Evolutionary conservation across 192 early-diverging fungal species (phyloP).

Genomic region (Ambispora gerdemannii): DNA sequence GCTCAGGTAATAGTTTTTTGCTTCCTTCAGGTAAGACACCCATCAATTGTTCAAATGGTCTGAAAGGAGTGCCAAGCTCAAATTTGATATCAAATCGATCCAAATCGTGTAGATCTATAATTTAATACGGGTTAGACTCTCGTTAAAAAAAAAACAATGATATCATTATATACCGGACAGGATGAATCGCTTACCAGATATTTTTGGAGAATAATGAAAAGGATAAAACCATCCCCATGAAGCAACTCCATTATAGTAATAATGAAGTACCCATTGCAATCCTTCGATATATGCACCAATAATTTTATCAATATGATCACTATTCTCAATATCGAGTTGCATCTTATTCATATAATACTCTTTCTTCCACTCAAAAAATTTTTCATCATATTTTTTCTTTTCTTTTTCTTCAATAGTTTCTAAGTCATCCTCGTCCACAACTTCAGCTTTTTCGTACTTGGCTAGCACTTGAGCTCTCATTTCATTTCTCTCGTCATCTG

Average conservation of each 20-base stretch:
- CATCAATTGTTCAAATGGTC: conserved; percentile 98
- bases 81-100: conserved; percentile 67
- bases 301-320: conserved; percentile 51
- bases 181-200: conserved; percentile 74
- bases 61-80: conserved; percentile 81
- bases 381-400: conserved; percentile 74
- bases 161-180: too few relatives aligned
- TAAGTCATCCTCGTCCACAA: conserved; percentile 39
- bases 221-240: conserved; percentile 99
- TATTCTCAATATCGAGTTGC: conserved; percentile 42
- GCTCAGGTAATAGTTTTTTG: conserved; percentile 76
- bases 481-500: conserved; percentile 42
- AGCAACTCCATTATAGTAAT: conserved; percentile 93
- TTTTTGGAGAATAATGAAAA: conserved; percentile 95
- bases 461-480: conserved; percentile 55
- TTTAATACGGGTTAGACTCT: not conserved
- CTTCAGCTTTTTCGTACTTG: conserved; percentile 50
- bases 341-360: conserved; percentile 56
- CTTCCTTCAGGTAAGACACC: conserved; percentile 90
- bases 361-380: conserved; percentile 61
- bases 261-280: conserved; percentile 96
- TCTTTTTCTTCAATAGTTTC: conserved; percentile 52
- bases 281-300: conserved; percentile 83
- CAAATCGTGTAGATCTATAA: conserved; percentile 50
- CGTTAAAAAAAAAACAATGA: not conserved